Evolutionary conservation across 176 grass and related monocot species (phyloP).

Genomic region (Coix lacrymajobi): DNA sequence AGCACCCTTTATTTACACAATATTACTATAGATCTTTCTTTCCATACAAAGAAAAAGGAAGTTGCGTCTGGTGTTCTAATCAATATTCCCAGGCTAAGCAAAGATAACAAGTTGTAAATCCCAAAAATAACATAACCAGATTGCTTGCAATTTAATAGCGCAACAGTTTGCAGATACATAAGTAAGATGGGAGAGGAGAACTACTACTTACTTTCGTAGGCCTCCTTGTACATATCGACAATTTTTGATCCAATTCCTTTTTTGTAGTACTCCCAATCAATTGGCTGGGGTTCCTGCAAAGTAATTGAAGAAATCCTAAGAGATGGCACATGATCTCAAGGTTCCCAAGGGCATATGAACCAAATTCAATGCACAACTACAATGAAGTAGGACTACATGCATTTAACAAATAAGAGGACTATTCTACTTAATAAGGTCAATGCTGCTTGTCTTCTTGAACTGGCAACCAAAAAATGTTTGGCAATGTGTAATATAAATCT

Average conservation of each 20-base stretch:
- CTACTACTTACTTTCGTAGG: conserved; percentile 77
- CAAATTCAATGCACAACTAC: neutral
- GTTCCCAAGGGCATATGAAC: neutral
- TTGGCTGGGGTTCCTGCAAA: conserved; percentile 65
- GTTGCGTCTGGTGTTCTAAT: neutral
- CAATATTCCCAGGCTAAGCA: neutral
- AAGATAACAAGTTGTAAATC: neutral
- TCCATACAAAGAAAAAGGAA: neutral
- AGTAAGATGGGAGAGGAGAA: neutral
- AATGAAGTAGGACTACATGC: neutral
- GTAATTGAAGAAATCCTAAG: conserved; percentile 25
- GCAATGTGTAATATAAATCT: neutral
- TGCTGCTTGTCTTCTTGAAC: neutral
- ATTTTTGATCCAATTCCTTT: conserved; percentile 65
- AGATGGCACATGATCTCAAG: neutral
- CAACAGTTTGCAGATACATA: neutral
- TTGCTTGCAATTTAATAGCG: neutral
- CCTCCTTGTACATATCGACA: conserved; percentile 76
- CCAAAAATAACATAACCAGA: neutral
- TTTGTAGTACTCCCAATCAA: conserved; percentile 80
- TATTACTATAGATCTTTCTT: neutral
- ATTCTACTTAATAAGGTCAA: neutral
- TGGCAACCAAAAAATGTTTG: neutral
- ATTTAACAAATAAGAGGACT: neutral
- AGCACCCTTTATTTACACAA: neutral